These are phyloP conservation scores for Ophiocordyceps camponoti-floridani DNA, from an alignment of 2,329 filamentous ascomycete genomes.

Conservation along the genomic window DNA sequence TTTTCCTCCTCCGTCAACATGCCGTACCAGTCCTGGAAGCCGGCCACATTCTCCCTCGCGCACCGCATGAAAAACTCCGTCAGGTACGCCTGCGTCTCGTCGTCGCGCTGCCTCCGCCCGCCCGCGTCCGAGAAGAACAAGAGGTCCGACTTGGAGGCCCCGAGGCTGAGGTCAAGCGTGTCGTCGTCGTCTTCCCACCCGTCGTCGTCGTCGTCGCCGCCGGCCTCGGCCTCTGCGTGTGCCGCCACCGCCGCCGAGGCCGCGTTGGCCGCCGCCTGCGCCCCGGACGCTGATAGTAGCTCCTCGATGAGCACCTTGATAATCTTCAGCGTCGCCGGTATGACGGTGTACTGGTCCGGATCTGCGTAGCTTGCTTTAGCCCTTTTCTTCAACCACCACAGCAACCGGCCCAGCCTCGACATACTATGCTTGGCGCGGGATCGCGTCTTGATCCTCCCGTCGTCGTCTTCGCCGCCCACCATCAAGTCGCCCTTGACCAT, in stretches of 20 bases:
- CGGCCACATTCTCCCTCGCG: slow-evolving; percentile 35
- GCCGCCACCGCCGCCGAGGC: slow-evolving; percentile 46
- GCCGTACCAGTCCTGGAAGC: slow-evolving; percentile 38
- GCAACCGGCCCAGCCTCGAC: background rate
- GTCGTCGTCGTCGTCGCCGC: slow-evolving; percentile 55
- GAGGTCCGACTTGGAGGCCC: slow-evolving; percentile 52
- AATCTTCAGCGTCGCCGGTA: slow-evolving; percentile 84
- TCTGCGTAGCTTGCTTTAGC: slow-evolving; percentile 27
- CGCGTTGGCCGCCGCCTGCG: slow-evolving; percentile 38
- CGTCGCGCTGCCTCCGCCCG: slow-evolving; percentile 52
- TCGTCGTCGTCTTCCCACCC: slow-evolving; percentile 90
- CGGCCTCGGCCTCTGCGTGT: slow-evolving; percentile 36
- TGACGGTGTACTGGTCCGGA: slow-evolving; percentile 75
- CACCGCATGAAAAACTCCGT: slow-evolving; percentile 59
- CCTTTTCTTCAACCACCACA: slow-evolving; percentile 3
- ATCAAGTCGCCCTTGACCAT: slow-evolving; percentile 87
- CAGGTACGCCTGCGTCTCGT: slow-evolving; percentile 78
- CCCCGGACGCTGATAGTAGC: slow-evolving; percentile 61
- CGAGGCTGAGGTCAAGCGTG: slow-evolving; percentile 57
- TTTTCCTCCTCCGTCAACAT: slow-evolving; percentile 38
- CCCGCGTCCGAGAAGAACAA: slow-evolving; percentile 55
- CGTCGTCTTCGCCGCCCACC: slow-evolving; percentile 56
- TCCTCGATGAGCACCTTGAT: slow-evolving; percentile 92
- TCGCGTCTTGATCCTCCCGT: slow-evolving; percentile 74
- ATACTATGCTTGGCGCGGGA: slow-evolving; percentile 72